Base-by-base conservation (phyloP, 768 basidiomycete genomes). In the Lactarius pseudohatsudake region DNA sequence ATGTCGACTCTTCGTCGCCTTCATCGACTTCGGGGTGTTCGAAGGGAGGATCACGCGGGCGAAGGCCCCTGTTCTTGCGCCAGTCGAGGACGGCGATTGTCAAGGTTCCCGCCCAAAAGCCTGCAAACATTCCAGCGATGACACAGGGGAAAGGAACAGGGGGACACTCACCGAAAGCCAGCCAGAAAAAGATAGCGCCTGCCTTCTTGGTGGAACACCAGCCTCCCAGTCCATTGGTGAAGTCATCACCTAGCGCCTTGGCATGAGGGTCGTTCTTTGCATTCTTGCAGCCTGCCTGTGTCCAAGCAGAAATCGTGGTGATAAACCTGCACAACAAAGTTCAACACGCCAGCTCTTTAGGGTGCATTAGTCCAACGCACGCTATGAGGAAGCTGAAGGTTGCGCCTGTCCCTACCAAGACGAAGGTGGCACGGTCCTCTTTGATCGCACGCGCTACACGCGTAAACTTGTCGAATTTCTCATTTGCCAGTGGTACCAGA, bases 121-220 rank as follows among this genome's bases (percentile, higher is more conserved):
- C 92, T 94, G 55, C 1, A 59, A 62, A 40, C 40, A 40, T 69
- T 16, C 45, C 5, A 32, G 41, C 47, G 36, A 57, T 32, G 18
- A n/a, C 57, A 55, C 22, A 57, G 20, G 11, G 20, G 59, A 26
- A 10, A 18, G 41, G 59, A 7, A 26, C 28, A 34, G 13, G 38
- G 53, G 18, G 10, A 20, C 9, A 80, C 87, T 57, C 70, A 92
- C 92, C 81, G 62, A 92, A 91, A 1, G 85, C 80, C 10, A 94
- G 75, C 95, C 94, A 96, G 75, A 95, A 89, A 77, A 98, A 97
- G 56, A 96, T 85, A 5, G 86, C 86, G 0, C 85, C 92, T 2
- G 95, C 95, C 72, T 93, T 94, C 79, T 97, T 98, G 8, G 95
- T 96, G 69, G 81, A 86, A 77, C 95, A 98, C 91, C 92, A 97